Conservation (phyloP, 306 rosid species). For the Morella rubra region DNA sequence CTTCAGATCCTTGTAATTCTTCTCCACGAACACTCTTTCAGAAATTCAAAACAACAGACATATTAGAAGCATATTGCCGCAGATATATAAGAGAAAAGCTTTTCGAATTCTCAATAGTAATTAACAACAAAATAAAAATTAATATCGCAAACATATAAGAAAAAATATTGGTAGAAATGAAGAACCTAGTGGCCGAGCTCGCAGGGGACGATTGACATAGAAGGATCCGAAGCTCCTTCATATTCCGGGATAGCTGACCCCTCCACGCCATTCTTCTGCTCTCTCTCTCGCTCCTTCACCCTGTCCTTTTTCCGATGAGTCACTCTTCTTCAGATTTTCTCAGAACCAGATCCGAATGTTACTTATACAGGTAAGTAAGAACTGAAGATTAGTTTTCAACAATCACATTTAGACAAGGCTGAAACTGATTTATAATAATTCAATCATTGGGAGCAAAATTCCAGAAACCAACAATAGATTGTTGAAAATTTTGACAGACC, state of each 20-base stretch:
- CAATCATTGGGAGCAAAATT: too few relatives aligned
- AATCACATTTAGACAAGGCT: too few relatives aligned
- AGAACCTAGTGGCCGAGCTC: conserved; percentile 79
- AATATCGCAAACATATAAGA: background rate
- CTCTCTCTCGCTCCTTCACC: conserved; percentile 3
- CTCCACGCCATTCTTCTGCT: conserved; percentile 80
- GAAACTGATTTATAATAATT: too few relatives aligned
- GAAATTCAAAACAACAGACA: conserved; percentile 11
- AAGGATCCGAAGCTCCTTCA: conserved; percentile 85
- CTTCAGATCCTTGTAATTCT: conserved; percentile 83
- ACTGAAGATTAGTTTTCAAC: too few relatives aligned
- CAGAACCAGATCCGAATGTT: too few relatives aligned
- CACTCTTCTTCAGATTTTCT: background rate
- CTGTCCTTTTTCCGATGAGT: background rate
- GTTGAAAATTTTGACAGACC: too few relatives aligned
- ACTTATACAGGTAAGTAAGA: too few relatives aligned
- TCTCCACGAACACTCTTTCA: conserved; percentile 78
- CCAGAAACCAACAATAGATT: too few relatives aligned
- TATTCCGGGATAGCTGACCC: conserved; percentile 63
- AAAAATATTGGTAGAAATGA: conserved; percentile 19
- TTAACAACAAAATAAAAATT: background rate
- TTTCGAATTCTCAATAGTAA: background rate
- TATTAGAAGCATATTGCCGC: background rate
- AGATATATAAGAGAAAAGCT: background rate
- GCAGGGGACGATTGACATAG: conserved; percentile 92